Evolutionary conservation across 495 filamentous ascomycete genomes (phyloP).

Genomic region (Saxophila tyrrhenica): DNA sequence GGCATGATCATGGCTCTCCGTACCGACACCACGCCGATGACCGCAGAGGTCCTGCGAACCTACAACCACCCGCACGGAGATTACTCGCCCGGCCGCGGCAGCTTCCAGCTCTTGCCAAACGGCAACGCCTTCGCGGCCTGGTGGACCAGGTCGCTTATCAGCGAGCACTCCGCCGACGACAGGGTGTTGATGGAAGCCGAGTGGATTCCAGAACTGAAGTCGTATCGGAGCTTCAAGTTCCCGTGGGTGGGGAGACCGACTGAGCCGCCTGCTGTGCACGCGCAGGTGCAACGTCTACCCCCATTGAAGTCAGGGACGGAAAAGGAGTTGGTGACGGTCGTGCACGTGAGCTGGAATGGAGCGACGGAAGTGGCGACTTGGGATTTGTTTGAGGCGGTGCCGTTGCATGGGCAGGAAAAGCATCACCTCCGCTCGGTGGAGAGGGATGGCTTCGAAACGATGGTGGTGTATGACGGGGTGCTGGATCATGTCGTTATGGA

Average conservation of each 20-base stretch:
- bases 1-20: not conserved
- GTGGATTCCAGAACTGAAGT: not conserved
- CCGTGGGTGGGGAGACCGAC: slow-evolving; percentile 17
- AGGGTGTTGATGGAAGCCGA: not conserved
- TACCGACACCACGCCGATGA: not conserved
- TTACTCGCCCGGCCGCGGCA: not conserved
- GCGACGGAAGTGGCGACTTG: slow-evolving; percentile 12
- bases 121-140: not conserved
- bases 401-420: not conserved
- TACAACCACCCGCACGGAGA: slow-evolving; percentile 1
- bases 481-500: not conserved
- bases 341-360: slow-evolving; percentile 20
- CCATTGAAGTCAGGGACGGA: too few species aligned
- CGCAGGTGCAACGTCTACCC: not conserved
- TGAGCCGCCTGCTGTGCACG: not conserved
- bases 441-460: slow-evolving; percentile 3
- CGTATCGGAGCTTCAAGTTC: slow-evolving; percentile 13
- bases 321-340: not conserved
- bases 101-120: not conserved
- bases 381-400: slow-evolving; percentile 1
- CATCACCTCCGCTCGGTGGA: not conserved
- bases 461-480: slow-evolving; percentile 1
- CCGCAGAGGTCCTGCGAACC: not conserved
- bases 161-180: not conserved
- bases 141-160: not conserved